Evolutionary conservation across 257 asterid species (phyloP).

Genomic region (Nemophila menziesii): DNA sequence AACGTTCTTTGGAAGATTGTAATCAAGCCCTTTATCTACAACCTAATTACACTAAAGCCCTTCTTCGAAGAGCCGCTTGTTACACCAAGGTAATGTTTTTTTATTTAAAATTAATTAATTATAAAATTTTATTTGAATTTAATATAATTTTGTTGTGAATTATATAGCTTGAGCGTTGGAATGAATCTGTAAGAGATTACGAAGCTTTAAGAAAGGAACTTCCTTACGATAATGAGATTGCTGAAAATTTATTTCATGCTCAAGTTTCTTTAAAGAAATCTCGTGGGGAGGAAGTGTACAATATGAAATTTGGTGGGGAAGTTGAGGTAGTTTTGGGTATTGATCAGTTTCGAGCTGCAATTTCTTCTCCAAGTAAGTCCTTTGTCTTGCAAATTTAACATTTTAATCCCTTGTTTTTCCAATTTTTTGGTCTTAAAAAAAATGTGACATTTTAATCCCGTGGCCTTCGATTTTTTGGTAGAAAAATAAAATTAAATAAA

Average conservation of each 20-base stretch:
- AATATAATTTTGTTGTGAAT: background rate
- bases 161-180: constrained; percentile 66
- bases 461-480: background rate
- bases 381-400: background rate
- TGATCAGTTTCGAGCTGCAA: constrained; percentile 61
- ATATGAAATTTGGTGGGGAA: constrained; percentile 64
- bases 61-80: constrained; percentile 65
- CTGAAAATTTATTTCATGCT: constrained; percentile 54
- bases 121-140: background rate
- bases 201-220: constrained; percentile 47
- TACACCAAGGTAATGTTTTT: constrained; percentile 37
- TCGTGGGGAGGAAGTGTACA: constrained; percentile 46
- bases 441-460: background rate
- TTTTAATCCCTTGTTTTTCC: background rate
- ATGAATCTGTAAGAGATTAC: constrained; percentile 60
- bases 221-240: constrained; percentile 53
- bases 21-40: constrained; percentile 56
- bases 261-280: constrained; percentile 51
- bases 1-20: constrained; percentile 51
- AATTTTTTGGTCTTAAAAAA: no score
- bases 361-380: constrained; percentile 44
- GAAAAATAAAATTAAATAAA: background rate
- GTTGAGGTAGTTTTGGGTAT: constrained; percentile 48
- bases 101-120: background rate
- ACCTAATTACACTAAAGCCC: constrained; percentile 57